Conservation (phyloP, 352 stramenopile genomes). For the Phytophthora brassicae region DNA sequence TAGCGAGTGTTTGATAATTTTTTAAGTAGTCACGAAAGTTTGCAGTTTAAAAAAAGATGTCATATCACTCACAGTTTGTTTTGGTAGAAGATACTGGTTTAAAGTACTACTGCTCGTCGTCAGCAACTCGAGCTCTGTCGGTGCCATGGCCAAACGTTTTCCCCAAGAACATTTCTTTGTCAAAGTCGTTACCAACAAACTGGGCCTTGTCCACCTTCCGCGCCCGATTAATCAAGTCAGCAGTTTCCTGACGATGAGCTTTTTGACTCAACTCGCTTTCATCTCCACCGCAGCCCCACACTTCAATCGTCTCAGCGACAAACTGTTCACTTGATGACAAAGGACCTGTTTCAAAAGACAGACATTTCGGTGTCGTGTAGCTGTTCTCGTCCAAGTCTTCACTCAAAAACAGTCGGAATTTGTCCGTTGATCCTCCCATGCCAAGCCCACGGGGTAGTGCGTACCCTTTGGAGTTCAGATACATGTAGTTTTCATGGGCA, state of each 20-base stretch:
- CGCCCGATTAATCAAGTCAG: constrained; percentile 81
- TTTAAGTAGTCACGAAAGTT: constrained; percentile 30
- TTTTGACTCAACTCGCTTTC: constrained; percentile 53
- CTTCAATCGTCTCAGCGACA: constrained; percentile 65
- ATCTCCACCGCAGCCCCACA: constrained; percentile 79
- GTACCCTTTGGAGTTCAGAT: constrained; percentile 85
- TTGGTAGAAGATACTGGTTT: neutral
- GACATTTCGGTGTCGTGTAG: constrained; percentile 73
- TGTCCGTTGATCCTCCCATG: constrained; percentile 73
- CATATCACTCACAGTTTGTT: neutral
- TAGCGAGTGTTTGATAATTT: constrained; percentile 38
- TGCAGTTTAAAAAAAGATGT: constrained; percentile 21
- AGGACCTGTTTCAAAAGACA: constrained; percentile 69
- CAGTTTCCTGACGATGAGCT: constrained; percentile 71
- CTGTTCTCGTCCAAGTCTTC: constrained; percentile 85
- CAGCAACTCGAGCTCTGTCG: constrained; percentile 60
- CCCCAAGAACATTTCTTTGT: constrained; percentile 78
- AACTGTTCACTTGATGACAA: constrained; percentile 69
- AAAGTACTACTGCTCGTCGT: constrained; percentile 56
- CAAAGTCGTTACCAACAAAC: constrained; percentile 82
- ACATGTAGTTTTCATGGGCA: constrained; percentile 78
- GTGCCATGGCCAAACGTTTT: constrained; percentile 81
- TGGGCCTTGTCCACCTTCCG: constrained; percentile 88
- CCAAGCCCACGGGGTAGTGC: constrained; percentile 72
- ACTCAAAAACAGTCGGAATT: constrained; percentile 78